Evolutionary conservation across 2,329 filamentous ascomycete genomes (phyloP).

Genomic region (Aureobasidium namibiae): DNA sequence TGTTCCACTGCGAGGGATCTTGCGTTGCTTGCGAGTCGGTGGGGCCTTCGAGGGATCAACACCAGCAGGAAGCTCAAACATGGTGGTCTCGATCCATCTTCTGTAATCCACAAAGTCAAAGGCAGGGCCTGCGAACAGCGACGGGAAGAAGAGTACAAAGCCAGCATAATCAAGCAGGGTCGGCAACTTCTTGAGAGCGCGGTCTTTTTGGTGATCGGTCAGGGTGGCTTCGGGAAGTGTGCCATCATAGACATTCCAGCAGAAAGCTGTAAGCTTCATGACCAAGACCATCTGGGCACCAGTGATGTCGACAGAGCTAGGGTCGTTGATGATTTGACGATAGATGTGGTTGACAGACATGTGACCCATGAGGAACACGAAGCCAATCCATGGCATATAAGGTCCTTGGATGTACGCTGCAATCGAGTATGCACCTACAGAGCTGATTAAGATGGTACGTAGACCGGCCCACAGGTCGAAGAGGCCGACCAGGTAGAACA

Average conservation of each 20-base stretch:
- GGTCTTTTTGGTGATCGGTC: constrained; percentile 78
- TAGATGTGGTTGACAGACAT: constrained; percentile 85
- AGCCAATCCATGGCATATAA: constrained; percentile 96
- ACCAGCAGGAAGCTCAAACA: constrained; percentile 79
- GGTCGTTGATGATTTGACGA: constrained; percentile 62
- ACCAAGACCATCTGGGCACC: constrained; percentile 95
- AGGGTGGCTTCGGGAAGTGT: constrained; percentile 68
- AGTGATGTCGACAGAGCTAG: constrained; percentile 73
- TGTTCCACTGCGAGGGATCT: constrained; percentile 81
- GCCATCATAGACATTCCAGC: constrained; percentile 96
- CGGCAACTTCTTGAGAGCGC: constrained; percentile 68
- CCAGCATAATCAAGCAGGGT: constrained; percentile 71
- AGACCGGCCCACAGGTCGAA: constrained; percentile 88
- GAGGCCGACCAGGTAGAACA: constrained; percentile 89
- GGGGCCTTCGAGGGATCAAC: constrained; percentile 81
- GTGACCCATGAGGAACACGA: constrained; percentile 90
- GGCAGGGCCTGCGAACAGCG: constrained; percentile 78
- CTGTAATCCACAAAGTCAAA: constrained; percentile 94
- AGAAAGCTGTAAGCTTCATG: constrained; percentile 95
- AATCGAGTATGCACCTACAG: constrained; percentile 72
- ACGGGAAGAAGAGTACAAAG: constrained; percentile 93
- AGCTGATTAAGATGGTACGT: constrained; percentile 69
- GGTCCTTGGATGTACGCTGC: constrained; percentile 76
- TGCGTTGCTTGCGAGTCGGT: constrained; percentile 78
- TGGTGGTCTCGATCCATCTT: constrained; percentile 84